phyloP scores from a whole-genome alignment of 495 filamentous ascomycete species.

The Annulohypoxylon nitens region DNA sequence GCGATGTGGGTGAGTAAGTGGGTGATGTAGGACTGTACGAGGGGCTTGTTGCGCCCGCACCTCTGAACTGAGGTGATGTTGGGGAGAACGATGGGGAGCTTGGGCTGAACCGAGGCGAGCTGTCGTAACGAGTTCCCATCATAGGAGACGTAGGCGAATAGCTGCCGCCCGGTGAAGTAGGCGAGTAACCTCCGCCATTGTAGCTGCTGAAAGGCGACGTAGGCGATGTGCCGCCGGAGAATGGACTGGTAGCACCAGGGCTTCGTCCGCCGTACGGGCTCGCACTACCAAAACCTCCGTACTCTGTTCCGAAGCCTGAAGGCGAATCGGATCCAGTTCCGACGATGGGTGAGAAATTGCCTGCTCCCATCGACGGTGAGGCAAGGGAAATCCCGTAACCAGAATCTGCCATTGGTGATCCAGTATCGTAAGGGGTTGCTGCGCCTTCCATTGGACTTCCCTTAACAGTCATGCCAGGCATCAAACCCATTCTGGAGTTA shows the following conservation, averaged over 20 bases:
- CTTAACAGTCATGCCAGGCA: constrained; percentile 80
- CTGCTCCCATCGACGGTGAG: constrained; percentile 75
- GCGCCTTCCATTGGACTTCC: constrained; percentile 82
- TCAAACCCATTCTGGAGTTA: constrained; percentile 83
- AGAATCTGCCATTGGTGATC: constrained; percentile 86
- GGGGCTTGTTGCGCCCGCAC: constrained; percentile 70
- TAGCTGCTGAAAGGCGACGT: constrained; percentile 77
- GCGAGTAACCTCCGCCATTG: constrained; percentile 74
- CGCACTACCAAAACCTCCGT: constrained; percentile 68
- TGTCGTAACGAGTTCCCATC: constrained; percentile 73
- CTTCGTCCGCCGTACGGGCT: constrained; percentile 77
- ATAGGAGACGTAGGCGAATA: constrained; percentile 81
- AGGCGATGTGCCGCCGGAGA: constrained; percentile 77
- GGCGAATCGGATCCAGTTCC: constrained; percentile 79
- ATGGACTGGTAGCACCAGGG: constrained; percentile 83
- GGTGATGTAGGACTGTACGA: constrained; percentile 88
- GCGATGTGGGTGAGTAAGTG: constrained; percentile 80
- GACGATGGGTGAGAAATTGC: constrained; percentile 93
- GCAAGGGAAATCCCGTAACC: constrained; percentile 70
- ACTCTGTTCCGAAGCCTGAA: constrained; percentile 75
- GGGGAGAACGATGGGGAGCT: constrained; percentile 87
- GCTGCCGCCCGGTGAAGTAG: constrained; percentile 72
- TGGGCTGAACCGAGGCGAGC: constrained; percentile 79
- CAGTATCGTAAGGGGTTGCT: constrained; percentile 93
- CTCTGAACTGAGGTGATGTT: constrained; percentile 75